Conservation (phyloP, 805 yeast species). For the Clavispora phyllophila region DNA sequence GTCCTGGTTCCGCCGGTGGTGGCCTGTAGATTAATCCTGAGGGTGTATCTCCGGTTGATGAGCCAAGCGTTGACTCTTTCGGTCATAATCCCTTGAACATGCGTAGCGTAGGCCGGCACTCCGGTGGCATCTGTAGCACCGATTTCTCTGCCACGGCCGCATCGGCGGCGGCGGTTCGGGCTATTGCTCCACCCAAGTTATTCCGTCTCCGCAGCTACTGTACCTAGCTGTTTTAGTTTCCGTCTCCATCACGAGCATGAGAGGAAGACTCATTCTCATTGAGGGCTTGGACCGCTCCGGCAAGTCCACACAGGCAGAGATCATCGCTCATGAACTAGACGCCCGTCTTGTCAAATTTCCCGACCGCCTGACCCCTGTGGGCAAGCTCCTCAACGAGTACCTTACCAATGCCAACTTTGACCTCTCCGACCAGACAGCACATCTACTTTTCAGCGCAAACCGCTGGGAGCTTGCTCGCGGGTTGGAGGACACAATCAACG, state of each 20-base stretch:
- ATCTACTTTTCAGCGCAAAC: slow-evolving; percentile 84
- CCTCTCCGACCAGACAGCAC: slow-evolving; percentile 76
- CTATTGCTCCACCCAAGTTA: too few relatives aligned
- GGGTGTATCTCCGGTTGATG: slow-evolving; percentile 54
- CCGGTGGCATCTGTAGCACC: too few relatives aligned
- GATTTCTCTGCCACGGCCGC: too few relatives aligned
- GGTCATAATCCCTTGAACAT: slow-evolving; percentile 49
- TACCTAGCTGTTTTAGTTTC: too few relatives aligned
- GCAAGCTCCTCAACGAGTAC: slow-evolving; percentile 70
- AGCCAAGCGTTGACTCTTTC: slow-evolving; percentile 40
- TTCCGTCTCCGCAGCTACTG: too few relatives aligned
- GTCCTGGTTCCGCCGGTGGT: slow-evolving; percentile 9
- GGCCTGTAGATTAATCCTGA: slow-evolving; percentile 15
- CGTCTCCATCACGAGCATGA: slow-evolving; percentile 14
- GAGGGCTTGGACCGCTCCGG: slow-evolving; percentile 97
- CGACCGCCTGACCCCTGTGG: slow-evolving; percentile 78
- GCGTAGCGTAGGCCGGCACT: not conserved
- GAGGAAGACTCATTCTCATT: slow-evolving; percentile 75
- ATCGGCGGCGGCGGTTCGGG: too few relatives aligned
- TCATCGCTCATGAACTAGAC: slow-evolving; percentile 20
- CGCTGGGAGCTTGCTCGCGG: slow-evolving; percentile 75
- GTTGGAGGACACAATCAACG: slow-evolving; percentile 40
- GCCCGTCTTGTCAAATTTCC: slow-evolving; percentile 71
- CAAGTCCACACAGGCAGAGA: slow-evolving; percentile 72
- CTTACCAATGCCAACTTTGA: slow-evolving; percentile 46